phyloP scores from a whole-genome alignment of 2,329 filamentous ascomycete genomes.

The Setomelanomma holmii region DNA sequence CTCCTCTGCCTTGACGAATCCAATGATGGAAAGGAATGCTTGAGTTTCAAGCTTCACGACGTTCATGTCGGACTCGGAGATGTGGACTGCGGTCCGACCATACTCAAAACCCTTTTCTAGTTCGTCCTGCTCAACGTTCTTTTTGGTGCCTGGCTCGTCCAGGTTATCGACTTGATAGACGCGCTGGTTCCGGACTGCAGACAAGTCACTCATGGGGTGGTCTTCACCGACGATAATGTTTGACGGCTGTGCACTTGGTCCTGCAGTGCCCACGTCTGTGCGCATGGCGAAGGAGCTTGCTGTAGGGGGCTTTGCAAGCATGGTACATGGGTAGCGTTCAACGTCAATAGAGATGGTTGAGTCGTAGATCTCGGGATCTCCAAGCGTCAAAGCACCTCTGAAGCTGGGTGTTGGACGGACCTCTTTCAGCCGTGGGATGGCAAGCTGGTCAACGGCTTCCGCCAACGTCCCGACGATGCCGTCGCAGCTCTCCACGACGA shows the following conservation, averaged over 20 bases:
- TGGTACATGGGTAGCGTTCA: conserved; percentile 88
- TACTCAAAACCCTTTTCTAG: conserved; percentile 95
- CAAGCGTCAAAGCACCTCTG: conserved; percentile 80
- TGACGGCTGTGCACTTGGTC: conserved; percentile 62
- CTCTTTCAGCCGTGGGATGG: conserved; percentile 76
- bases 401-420: conserved; percentile 80
- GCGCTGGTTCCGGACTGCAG: conserved; percentile 76
- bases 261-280: conserved; percentile 49
- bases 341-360: conserved; percentile 83
- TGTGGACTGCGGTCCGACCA: conserved; percentile 87
- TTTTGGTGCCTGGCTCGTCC: conserved; percentile 76
- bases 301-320: conserved; percentile 74
- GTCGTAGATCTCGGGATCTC: conserved; percentile 75
- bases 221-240: conserved; percentile 55
- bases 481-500: conserved; percentile 69
- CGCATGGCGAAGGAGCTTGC: conserved; percentile 77
- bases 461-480: conserved; percentile 84
- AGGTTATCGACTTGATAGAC: conserved; percentile 83
- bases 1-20: conserved; percentile 79
- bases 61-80: conserved; percentile 84
- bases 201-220: conserved; percentile 56
- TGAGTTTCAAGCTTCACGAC: conserved; percentile 85
- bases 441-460: conserved; percentile 81
- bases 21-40: conserved; percentile 80
- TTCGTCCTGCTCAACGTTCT: conserved; percentile 80